These are phyloP conservation scores for Neurospora pannonica DNA, from an alignment of 495 filamentous ascomycete genomes.

Conservation along the genomic window DNA sequence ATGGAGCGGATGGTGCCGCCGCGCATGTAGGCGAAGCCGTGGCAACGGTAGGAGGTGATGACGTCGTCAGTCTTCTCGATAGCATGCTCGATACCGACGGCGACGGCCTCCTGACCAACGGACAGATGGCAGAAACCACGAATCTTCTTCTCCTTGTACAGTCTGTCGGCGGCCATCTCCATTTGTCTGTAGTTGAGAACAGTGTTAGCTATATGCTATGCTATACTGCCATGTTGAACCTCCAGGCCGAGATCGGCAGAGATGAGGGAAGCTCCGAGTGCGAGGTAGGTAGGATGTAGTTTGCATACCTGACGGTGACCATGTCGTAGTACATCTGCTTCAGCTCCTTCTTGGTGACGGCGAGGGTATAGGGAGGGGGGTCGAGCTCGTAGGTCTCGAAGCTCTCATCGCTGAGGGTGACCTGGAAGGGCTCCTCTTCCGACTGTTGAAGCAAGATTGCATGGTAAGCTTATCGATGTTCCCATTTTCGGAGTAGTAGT, in stretches of 20 bases:
- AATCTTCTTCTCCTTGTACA: slow-evolving; percentile 99
- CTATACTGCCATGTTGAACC: not conserved
- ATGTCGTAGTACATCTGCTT: slow-evolving; percentile 99
- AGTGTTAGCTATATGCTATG: not conserved
- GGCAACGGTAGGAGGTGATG: slow-evolving; percentile 97
- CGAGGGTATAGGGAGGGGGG: slow-evolving; percentile 80
- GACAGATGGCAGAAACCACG: slow-evolving; percentile 99
- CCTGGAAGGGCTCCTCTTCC: slow-evolving; percentile 88
- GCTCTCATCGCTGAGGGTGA: slow-evolving; percentile 90
- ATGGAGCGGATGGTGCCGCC: slow-evolving; percentile 85
- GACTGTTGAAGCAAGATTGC: slow-evolving; percentile 41
- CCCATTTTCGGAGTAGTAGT: not conserved
- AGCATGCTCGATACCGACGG: slow-evolving; percentile 92
- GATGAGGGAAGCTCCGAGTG: not conserved
- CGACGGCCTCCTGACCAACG: slow-evolving; percentile 94
- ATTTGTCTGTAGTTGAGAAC: slow-evolving; percentile 58
- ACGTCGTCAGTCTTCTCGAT: slow-evolving; percentile 84
- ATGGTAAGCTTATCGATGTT: not conserved
- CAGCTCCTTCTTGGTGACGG: slow-evolving; percentile 91
- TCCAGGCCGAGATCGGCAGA: not conserved
- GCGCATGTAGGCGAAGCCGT: slow-evolving; percentile 96
- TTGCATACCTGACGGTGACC: slow-evolving; percentile 75
- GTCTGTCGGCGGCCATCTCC: slow-evolving; percentile 96
- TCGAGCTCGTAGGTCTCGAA: slow-evolving; percentile 99
- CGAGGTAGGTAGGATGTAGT: not conserved